Evolutionary conservation across 495 filamentous ascomycete species (phyloP), one percentile per base, ranked within the genome.

Genomic region (Daldinia concentrica): DNA sequence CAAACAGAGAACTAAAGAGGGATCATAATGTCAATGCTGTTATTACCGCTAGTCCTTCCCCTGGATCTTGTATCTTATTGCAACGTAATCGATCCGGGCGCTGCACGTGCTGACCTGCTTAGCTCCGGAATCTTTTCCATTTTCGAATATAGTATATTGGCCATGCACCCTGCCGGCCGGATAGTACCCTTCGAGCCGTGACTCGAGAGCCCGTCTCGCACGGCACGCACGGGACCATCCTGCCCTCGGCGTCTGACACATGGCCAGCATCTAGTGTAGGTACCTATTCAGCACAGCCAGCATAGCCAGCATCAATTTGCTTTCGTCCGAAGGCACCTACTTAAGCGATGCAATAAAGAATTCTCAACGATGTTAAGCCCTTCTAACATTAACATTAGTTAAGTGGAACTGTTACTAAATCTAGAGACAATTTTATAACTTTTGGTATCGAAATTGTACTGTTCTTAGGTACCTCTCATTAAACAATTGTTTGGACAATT

Each of bases 51-150:
- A 29, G 29, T 12, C 58, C 58, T 67, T 64, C 70, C 70, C 70
- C 70, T 73, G 65, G 65, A 73, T 73, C 65, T 73, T 73, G 58
- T 62, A 73, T 73, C 65, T 73, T 73, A 52, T 62, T 73, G 70
- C 70, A 57, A 68, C 70, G 70, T 73, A 73, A 73, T 68, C 70
- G 65, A 73, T 66, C 70, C 57, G 59, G 70, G 61, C 65, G 65
- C 70, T 62, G 66, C 64, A 66, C 57, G 67, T 64, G 70, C 65
- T 73, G 70, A 64, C 57, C 51, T 62, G 56, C 43, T 69, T 73
- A 73, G 70, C 70, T 73, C 62, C 70, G 70, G 70, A 58, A 68
- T 60, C 67, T 67, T 64, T 74, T 74, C 71, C 71, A 64, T 69
- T 68, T 73, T 73, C 39, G 70, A 73, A 62, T 69, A 66, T 73